These are phyloP conservation scores for Coemansia sp. DNA, from an alignment of 192 early-diverging fungal species.

Conservation along the genomic window DNA sequence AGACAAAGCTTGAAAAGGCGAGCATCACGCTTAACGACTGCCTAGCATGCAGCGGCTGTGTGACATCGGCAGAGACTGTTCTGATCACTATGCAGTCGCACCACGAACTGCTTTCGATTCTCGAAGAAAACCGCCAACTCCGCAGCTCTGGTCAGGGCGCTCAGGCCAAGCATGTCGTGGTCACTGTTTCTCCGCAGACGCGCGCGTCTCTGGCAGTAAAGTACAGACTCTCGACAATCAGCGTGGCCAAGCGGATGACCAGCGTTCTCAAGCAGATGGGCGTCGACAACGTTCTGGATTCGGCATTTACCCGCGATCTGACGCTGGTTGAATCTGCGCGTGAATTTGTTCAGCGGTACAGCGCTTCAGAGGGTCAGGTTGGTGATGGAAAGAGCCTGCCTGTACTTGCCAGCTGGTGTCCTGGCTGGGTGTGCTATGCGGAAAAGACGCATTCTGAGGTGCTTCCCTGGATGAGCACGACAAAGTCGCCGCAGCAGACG, in stretches of 20 bases:
- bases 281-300: slow-evolving; percentile 85
- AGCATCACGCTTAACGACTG: slow-evolving; percentile 94
- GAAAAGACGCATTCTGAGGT: slow-evolving; percentile 95
- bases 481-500: slow-evolving; percentile 96
- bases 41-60: slow-evolving; percentile 97
- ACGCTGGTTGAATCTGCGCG: slow-evolving; percentile 77
- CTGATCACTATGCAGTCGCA: slow-evolving; percentile 91
- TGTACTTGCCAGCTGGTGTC: slow-evolving; percentile 67
- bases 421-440: slow-evolving; percentile 98
- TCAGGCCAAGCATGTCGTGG: slow-evolving; percentile 60
- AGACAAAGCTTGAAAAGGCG: slow-evolving; percentile 82
- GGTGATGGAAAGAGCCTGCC: slow-evolving; percentile 47
- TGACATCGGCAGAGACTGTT: slow-evolving; percentile 96
- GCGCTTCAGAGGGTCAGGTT: slow-evolving; percentile 32
- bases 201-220: slow-evolving; percentile 89
- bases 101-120: slow-evolving; percentile 68
- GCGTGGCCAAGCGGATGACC: slow-evolving; percentile 70
- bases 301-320: slow-evolving; percentile 86
- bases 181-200: slow-evolving; percentile 89
- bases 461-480: slow-evolving; percentile 83
- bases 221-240: slow-evolving; percentile 66
- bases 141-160: slow-evolving; percentile 17
- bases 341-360: slow-evolving; percentile 85
- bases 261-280: slow-evolving; percentile 80
- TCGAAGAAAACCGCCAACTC: slow-evolving; percentile 43